Percentiles rank a stretch among this genome's conserved stretches.
These are phyloP conservation scores for Silene latifolia DNA, from an alignment of 148 eudicot genomes.

Conservation along the genomic window DNA sequence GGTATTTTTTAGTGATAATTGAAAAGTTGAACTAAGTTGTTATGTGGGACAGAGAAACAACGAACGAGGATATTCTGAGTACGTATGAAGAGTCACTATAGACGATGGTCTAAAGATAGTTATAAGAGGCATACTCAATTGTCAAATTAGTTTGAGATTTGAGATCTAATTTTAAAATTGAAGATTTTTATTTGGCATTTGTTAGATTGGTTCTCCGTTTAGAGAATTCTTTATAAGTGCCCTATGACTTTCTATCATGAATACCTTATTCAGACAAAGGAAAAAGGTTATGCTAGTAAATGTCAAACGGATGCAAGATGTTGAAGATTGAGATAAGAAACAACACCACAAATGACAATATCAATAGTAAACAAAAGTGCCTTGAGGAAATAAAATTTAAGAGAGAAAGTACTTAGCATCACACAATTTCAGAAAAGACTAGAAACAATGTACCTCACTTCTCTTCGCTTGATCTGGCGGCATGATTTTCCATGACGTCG, in stretches of 20 bases:
- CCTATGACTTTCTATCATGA: background rate
- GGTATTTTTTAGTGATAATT: too few relatives aligned
- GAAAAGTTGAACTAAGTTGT: too few relatives aligned
- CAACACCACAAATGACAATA: background rate
- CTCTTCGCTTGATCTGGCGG: constrained; percentile 39
- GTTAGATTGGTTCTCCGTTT: background rate
- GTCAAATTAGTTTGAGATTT: background rate
- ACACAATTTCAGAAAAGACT: background rate
- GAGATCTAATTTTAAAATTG: background rate
- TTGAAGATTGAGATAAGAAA: background rate
- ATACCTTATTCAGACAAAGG: background rate
- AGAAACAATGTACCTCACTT: constrained; percentile 16
- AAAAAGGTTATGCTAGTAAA: background rate
- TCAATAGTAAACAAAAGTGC: background rate
- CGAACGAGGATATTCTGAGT: too few relatives aligned
- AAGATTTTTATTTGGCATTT: background rate
- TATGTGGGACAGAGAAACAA: too few relatives aligned
- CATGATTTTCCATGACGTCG: constrained; percentile 74
- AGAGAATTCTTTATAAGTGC: background rate
- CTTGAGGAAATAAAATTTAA: background rate
- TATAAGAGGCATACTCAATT: background rate
- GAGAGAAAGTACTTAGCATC: background rate
- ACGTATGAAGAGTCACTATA: too few relatives aligned
- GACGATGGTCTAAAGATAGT: too few relatives aligned
- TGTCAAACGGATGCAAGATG: background rate